Evolutionary conservation across 495 filamentous ascomycete species (phyloP), one percentile per base, ranked within the genome.

Genomic region (Annulohypoxylon bovei): DNA sequence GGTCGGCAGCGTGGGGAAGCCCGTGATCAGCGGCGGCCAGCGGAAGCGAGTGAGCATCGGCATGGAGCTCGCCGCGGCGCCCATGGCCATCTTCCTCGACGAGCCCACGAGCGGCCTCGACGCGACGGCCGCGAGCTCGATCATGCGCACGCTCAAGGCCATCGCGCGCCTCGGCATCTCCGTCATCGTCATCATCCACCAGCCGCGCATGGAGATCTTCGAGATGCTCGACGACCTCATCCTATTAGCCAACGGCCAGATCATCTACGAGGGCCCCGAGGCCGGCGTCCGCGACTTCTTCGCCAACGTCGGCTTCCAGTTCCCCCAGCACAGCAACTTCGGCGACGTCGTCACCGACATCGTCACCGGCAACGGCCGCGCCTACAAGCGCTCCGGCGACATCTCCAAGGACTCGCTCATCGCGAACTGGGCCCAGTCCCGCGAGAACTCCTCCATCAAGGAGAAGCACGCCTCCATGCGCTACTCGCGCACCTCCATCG

Each of bases 101-200:
- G 88, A 90, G 66, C 88, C 88, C 0, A 91, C 88, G 0, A 88
- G 86, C 9, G 88, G 88, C 18, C 82, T 91, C 8, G 89, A 91
- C 71, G 87, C 88, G 0, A 89, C 88, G 8, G 83, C 85, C 35
- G 88, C 88, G 9, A 87, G 83, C 20, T 87, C 85, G 23, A 88
- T 90, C 65, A 85, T 91, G 80, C 73, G 78, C 1, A 79, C 82
- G 1, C 73, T 85, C 7, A 79, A 79, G 54, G 81, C 82, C 3
- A 80, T 85, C 59, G 78, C 78, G 8, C 73, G 78, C 16, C 75
- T 84, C 8, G 82, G 82, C 9, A 82, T 84, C 18, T 81, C 82
- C 11, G 80, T 82, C 33, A 81, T 85, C 64, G 76, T 79, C 42
- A 82, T 82, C 54, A 84, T 82, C 62, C 81, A 82, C 62, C 81